Evolutionary conservation across 108 stramenopile genomes (phyloP), one percentile per base, ranked within the genome.

Genomic region (Nitzschia putrida): DNA sequence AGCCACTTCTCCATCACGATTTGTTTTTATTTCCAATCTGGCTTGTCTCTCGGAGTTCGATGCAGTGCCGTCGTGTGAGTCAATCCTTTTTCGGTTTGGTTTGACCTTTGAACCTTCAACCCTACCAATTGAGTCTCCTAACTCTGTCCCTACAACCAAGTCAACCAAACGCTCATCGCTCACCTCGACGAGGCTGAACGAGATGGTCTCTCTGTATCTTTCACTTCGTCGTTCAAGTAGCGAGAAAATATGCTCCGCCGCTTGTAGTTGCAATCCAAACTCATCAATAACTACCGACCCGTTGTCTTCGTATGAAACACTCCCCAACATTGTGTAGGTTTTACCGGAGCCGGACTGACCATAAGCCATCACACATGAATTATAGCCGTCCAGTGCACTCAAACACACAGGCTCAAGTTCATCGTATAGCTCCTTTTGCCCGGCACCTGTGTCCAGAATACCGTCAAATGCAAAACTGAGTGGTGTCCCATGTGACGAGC

Each of bases 341-440:
- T 99, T 99, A 13, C 98, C 98, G 38, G 83, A 68, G 34, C 88
- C 83, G 21, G 87, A 82, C 72, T 97, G 97, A 16, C 99, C 99
- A 71, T 95, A 98, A 3, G 96, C 92, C 68, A 99, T 85, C 18
- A 99, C 69, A 74, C 96, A 97, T 7, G 94, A 89, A 26, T 96
- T 97, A 83, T 85, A 97, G 2, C 99, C 99, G 79, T 98, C 97
- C 54, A 99, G 64, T 10, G 86, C 95, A 59, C 92, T 85, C 13
- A 92, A 69, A 11, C 97, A 89, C 3, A 98, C 82, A 20, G 87
- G 88, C 44, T 93, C 85, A 16, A 98, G 84, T 71, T 97, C 95
- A 16, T 74, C 81, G 57, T 96, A 99, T 0, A 99, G 80, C 55
- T 95, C 91, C 25, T 71, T 55, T 54, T 98, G 97, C 7, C 58